These are phyloP conservation scores for Carex pumila DNA, from an alignment of 176 grass and related monocot genomes.

Conservation along the genomic window DNA sequence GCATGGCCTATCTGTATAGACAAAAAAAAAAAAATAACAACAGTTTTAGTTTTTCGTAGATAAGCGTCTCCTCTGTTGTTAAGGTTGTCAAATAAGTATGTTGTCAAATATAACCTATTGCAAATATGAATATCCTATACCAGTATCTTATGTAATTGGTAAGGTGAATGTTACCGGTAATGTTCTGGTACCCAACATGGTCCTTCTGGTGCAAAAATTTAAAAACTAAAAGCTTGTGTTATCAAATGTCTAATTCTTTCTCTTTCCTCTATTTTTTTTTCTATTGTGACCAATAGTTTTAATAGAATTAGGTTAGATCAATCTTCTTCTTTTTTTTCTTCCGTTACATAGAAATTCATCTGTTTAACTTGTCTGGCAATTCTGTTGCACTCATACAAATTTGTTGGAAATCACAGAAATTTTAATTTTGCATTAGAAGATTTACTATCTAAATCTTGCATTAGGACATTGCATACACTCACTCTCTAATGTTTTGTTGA, in stretches of 20 bases:
- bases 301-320: neutral
- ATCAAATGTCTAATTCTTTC: neutral
- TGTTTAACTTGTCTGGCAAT: neutral
- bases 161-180: neutral
- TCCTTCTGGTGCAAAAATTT: neutral
- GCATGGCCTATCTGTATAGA: neutral
- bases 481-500: neutral
- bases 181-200: neutral
- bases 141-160: neutral
- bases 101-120: neutral
- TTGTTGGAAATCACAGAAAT: neutral
- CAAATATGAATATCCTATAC: neutral
- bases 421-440: neutral
- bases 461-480: neutral
- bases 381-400: neutral
- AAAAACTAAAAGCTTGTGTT: neutral
- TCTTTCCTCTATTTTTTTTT: neutral
- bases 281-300: neutral
- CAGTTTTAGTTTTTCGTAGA: no score
- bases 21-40: neutral
- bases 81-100: neutral
- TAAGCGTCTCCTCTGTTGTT: neutral
- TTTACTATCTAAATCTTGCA: neutral
- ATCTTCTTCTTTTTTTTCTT: no score
- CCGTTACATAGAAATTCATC: neutral